These are phyloP conservation scores for Nemania serpens DNA, from an alignment of 2,329 filamentous ascomycete species.

Conservation along the genomic window DNA sequence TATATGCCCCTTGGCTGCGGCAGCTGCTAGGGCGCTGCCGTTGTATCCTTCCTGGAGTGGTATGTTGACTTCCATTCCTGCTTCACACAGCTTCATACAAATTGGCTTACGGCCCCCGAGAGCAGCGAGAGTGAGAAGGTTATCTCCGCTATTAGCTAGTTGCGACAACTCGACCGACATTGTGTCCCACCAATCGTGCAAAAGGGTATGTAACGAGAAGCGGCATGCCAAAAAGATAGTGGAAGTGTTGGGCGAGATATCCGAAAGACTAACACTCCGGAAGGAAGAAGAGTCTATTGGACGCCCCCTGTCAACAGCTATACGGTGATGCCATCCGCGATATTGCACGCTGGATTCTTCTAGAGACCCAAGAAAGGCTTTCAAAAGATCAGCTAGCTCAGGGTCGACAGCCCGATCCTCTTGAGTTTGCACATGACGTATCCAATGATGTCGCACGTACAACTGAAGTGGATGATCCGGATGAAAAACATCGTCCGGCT, in stretches of 20 bases:
- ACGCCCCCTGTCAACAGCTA: no score
- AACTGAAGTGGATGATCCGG: neutral
- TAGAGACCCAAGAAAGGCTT: constrained; percentile 16
- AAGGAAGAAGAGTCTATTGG: neutral
- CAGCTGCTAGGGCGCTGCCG: constrained; percentile 12
- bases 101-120: neutral
- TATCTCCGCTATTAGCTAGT: neutral
- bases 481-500: constrained; percentile 1
- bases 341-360: neutral
- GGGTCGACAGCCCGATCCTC: neutral
- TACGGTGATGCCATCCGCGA: neutral
- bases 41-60: neutral
- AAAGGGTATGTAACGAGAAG: constrained; percentile 12
- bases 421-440: neutral
- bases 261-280: no score
- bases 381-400: constrained; percentile 1
- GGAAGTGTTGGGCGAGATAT: constrained; percentile 1
- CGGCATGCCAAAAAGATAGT: constrained; percentile 4
- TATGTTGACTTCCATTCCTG: neutral
- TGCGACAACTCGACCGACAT: neutral
- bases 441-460: constrained; percentile 5
- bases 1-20: neutral
- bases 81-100: constrained; percentile 4
- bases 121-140: constrained; percentile 1
- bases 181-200: constrained; percentile 12